Conservation (phyloP, 306 rosid species). For the Castanospermum australe region DNA sequence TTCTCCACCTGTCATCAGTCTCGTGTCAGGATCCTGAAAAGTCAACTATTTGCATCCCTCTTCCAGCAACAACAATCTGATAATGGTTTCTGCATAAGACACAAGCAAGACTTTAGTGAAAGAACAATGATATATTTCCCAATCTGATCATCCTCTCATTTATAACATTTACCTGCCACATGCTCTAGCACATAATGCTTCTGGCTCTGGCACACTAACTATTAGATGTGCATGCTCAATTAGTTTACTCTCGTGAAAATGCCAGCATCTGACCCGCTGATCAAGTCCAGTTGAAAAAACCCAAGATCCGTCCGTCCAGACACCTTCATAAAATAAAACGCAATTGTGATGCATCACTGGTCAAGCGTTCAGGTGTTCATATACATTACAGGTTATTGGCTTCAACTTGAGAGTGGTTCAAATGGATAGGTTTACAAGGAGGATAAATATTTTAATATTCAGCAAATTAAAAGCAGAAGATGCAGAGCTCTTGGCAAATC, state of each 20-base stretch:
- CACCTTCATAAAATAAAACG: slow-evolving; percentile 60
- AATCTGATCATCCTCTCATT: slow-evolving; percentile 3
- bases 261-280: slow-evolving; percentile 96
- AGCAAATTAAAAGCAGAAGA: neutral
- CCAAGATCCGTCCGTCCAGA: slow-evolving; percentile 97
- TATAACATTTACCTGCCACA: slow-evolving; percentile 63
- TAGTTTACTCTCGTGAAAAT: slow-evolving; percentile 47
- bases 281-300: slow-evolving; percentile 95
- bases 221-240: slow-evolving; percentile 60
- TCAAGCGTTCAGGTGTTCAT: neutral
- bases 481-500: neutral
- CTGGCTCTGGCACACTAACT: slow-evolving; percentile 95
- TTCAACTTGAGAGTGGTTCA: slow-evolving; percentile 15
- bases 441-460: neutral
- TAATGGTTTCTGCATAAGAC: slow-evolving; percentile 58
- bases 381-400: neutral
- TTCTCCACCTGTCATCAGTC: slow-evolving; percentile 21
- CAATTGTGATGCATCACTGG: neutral
- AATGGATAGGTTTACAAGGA: neutral
- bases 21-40: slow-evolving; percentile 44
- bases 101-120: slow-evolving; percentile 8
- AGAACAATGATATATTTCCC: slow-evolving; percentile 6
- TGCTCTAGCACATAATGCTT: slow-evolving; percentile 74
- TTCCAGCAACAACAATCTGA: slow-evolving; percentile 92
- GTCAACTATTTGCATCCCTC: slow-evolving; percentile 92